phyloP scores from a whole-genome alignment of 169 alveolate species.

The Eimeria necatrix region DNA sequence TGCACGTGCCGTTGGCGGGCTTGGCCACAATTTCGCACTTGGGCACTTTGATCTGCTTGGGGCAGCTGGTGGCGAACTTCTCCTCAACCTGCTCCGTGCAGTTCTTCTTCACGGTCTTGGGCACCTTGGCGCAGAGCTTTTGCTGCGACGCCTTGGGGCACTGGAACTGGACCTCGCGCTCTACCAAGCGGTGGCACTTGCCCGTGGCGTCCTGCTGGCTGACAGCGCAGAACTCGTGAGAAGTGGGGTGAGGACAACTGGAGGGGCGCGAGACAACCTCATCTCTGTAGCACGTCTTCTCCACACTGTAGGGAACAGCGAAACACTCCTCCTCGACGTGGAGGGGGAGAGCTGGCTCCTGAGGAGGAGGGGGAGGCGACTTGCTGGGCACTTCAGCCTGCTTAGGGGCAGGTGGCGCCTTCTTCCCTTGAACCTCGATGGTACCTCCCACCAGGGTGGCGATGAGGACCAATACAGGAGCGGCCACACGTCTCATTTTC shows the following conservation, averaged over 20 bases:
- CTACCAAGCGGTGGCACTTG: conserved; percentile 67
- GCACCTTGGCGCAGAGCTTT: conserved; percentile 79
- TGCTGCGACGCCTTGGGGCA: conserved; percentile 76
- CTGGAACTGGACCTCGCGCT: conserved; percentile 71
- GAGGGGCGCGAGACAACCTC: conserved; percentile 73
- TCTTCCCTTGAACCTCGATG: background rate
- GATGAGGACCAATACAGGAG: conserved; percentile 11
- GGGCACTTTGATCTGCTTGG: conserved; percentile 58
- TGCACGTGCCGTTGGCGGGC: conserved; percentile 60
- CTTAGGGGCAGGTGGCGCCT: background rate
- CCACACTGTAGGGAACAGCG: conserved; percentile 75
- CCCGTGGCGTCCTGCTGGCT: conserved; percentile 57
- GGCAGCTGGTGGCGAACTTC: conserved; percentile 70
- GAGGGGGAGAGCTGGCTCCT: conserved; percentile 23
- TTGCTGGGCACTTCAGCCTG: background rate
- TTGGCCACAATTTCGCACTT: conserved; percentile 73
- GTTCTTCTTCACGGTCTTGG: conserved; percentile 68
- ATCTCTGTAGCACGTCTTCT: conserved; percentile 78
- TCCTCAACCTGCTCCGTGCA: conserved; percentile 57
- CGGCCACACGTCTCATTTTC: conserved; percentile 28
- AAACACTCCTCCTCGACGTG: conserved; percentile 73
- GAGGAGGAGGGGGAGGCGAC: background rate
- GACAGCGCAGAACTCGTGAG: conserved; percentile 69
- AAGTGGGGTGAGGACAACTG: conserved; percentile 57
- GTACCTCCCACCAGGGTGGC: conserved; percentile 14